These are phyloP conservation scores for Rutstroemia sp. DNA, from an alignment of 2,329 filamentous ascomycete genomes.

Conservation along the genomic window DNA sequence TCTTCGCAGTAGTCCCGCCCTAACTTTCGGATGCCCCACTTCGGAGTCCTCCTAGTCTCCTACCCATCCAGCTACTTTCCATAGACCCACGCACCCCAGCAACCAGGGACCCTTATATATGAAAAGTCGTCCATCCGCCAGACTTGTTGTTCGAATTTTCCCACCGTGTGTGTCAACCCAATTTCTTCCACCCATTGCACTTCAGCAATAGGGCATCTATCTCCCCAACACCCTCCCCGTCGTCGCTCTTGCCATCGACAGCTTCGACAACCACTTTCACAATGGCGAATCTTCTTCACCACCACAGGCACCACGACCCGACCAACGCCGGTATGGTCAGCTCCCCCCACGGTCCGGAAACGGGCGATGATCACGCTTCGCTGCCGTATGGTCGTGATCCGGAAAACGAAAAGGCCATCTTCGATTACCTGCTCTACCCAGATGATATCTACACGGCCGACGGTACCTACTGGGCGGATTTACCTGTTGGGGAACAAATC, in stretches of 20 bases:
- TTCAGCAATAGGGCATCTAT: not conserved
- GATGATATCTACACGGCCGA: conserved; percentile 80
- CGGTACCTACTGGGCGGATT: conserved; percentile 89
- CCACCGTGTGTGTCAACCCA: not conserved
- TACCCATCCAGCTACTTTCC: no score
- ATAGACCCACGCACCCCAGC: no score
- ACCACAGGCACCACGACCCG: conserved; percentile 24
- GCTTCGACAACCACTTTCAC: conserved; percentile 5
- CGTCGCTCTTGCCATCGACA: not conserved
- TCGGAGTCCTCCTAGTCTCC: no score
- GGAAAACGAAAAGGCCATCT: conserved; percentile 49
- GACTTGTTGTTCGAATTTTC: no score
- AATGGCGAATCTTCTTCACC: conserved; percentile 21
- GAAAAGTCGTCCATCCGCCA: no score
- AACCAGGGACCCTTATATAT: no score
- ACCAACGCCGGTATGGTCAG: conserved; percentile 21
- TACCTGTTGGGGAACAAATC: conserved; percentile 62
- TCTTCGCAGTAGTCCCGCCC: no score
- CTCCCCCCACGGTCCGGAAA: conserved; percentile 29
- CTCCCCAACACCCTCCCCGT: not conserved
- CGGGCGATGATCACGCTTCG: conserved; percentile 24
- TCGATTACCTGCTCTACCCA: conserved; percentile 74
- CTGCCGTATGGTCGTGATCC: conserved; percentile 14
- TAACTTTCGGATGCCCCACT: no score
- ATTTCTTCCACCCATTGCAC: not conserved